Evolutionary conservation across 2,329 filamentous ascomycete species (phyloP), one percentile per base, ranked within the genome.

Genomic region (Cladosporium sp.): DNA sequence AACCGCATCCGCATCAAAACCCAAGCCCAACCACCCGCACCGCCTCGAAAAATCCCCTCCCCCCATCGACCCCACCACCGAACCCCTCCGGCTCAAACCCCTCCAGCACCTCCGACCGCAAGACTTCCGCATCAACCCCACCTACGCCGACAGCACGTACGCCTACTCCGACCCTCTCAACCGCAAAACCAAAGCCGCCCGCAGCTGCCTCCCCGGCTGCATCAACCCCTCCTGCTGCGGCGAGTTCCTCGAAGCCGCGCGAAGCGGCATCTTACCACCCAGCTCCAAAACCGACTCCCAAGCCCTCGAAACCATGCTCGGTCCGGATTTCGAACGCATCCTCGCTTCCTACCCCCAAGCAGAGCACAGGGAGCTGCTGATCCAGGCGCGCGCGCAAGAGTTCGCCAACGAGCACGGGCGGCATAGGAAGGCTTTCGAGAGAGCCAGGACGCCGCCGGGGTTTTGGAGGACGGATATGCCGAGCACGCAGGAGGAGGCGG

Each of bases 401-500:
- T 73, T 95, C 56, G 86, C 91, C 1, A 84, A 91, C 62, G 79
- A 80, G 54, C 83, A 82, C 65, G 90, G 90, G 5, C 89, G 79
- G 64, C 91, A 96, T 68, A 79, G 86, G 50, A 80, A 92, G 59
- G 78, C 83, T 22, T 90, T 86, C 67, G 80, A 84, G 53, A 80
- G 89, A 43, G 78, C 80, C 55, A 76, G 73, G 39, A 89, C 86
- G 8, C 91, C 93, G 11, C 89, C 89, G 1, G 91, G 90, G 0
- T 97, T 89, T 65, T 99, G 93, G 93, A 79, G 88, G 48, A 80
- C 86, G 1, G 92, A 95, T 59, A 95, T 99, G 65, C 91, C 92
- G 1, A 83, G 74, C 20, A 96, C 93, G 1, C 93, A 97, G 66
- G 88, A 96, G 68, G 70, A 84, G 22, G 74, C 80, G 58, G 72